These are phyloP conservation scores for Debaryomycetaceae sp. DNA, from an alignment of 1,139 yeast species.

Conservation along the genomic window DNA sequence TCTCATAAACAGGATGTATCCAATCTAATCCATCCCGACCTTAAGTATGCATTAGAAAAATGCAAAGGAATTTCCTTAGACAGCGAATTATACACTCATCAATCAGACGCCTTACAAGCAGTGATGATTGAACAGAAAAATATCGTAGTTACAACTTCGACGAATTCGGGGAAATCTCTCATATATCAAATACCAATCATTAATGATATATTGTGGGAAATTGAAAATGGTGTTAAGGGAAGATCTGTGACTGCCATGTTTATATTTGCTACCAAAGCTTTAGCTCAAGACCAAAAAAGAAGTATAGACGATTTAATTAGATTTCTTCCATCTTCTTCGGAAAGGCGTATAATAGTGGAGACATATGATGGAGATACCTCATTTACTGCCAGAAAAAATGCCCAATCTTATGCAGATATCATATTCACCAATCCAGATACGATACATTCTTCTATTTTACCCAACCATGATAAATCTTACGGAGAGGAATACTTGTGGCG, in stretches of 20 bases:
- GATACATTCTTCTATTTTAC: conserved; percentile 80
- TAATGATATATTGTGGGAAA: conserved; percentile 48
- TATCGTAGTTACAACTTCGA: conserved; percentile 85
- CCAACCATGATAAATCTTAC: conserved; percentile 48
- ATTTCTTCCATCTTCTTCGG: conserved; percentile 33
- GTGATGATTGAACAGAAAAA: conserved; percentile 49
- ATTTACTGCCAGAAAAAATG: conserved; percentile 42
- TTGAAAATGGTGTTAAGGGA: conserved; percentile 16
- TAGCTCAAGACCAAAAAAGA: conserved; percentile 93
- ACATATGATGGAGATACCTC: conserved; percentile 96
- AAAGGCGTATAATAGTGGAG: conserved; percentile 48
- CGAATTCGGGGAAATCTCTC: conserved; percentile 92
- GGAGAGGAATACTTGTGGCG: conserved; percentile 52
- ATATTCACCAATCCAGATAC: conserved; percentile 95
- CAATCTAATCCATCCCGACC: conserved; percentile 45
- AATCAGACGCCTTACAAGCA: conserved; percentile 67
- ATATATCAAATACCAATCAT: conserved; percentile 88
- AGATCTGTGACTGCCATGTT: conserved; percentile 65
- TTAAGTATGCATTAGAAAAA: conserved; percentile 45
- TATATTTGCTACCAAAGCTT: conserved; percentile 93
- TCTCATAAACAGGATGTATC: conserved; percentile 14
- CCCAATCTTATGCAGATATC: conserved; percentile 66
- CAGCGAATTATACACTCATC: conserved; percentile 69
- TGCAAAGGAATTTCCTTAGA: conserved; percentile 46
- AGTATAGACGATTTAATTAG: conserved; percentile 62